Base-by-base conservation (phyloP, 2,329 filamentous ascomycete genomes). In the Fusarium sp. region DNA sequence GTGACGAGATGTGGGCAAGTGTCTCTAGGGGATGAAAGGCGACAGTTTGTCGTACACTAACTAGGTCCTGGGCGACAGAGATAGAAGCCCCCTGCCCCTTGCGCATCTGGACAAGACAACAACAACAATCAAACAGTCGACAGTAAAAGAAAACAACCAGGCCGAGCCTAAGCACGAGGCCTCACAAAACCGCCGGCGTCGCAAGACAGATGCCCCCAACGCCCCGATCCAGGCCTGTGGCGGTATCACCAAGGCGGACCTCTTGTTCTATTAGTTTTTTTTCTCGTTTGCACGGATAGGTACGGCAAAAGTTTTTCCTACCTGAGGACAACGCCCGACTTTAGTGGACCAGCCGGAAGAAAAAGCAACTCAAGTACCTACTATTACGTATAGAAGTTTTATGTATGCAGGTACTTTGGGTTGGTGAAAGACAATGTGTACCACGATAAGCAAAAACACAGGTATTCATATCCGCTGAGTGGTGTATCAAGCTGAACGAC, bases 151-250 rank as follows among this genome's bases (percentile, higher is more conserved):
- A 57, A 34, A 53, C 40, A 39, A 58, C 49, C 26, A 22, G 22
- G 29, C n/a, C 29, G 25, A 45, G 12, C 25, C 43, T 35, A 26
- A 15, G 47, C 44, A 46, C 29, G 19, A 56, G 34, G 31, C 45
- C 38, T 45, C 10, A 36, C 48, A 43, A 64, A 64, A 64, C 60
- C 49, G 46, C 55, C 49, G 34, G 54, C 39, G 61, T 56, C 55
- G 39, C 61, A 48, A 48, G 49, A 24, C 13, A 38, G 10, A 56
- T 38, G 36, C 53, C 24, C 12, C 31, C 39, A 45, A 41, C 32
- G 36, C 28, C 28, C 39, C n/a, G 26, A 45, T 43, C n/a, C 32
- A 34, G 44, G 29, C 38, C 34, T 47, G 58, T 65, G 53, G 62
- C 44, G 58, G 41, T 55, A 43, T 56, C 50, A 56, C 29, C 34